Percentiles rank a stretch among this genome's conserved stretches.
Conservation (phyloP, 768 basidiomycete genomes). For the Mycena filopes region DNA sequence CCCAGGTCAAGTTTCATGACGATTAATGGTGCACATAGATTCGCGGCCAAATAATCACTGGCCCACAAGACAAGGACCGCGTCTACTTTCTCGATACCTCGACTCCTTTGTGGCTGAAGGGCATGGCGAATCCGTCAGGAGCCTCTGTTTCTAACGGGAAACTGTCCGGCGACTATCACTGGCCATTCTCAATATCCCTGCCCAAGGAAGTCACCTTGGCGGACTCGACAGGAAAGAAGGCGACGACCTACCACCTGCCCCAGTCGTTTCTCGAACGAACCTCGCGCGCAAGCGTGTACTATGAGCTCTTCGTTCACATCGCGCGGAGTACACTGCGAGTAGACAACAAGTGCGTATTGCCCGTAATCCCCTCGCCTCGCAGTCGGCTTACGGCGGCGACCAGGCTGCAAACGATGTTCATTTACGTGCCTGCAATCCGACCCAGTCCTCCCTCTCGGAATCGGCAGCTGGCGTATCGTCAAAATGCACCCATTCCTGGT, state of each 20-base stretch:
- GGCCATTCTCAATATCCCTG: constrained; percentile 53
- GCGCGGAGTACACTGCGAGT: constrained; percentile 50
- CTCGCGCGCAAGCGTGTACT: constrained; percentile 46
- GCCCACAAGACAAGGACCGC: constrained; percentile 9
- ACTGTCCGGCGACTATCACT: constrained; percentile 47
- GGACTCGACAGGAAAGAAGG: constrained; percentile 16
- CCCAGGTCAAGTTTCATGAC: no score
- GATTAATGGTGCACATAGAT: constrained; percentile 18
- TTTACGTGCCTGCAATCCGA: constrained; percentile 46
- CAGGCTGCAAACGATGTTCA: constrained; percentile 40
- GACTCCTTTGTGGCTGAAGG: constrained; percentile 32
- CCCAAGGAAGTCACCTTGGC: constrained; percentile 44
- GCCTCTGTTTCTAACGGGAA: constrained; percentile 38
- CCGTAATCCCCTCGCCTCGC: background rate
- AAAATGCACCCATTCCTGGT: constrained; percentile 41
- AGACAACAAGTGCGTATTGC: constrained; percentile 49
- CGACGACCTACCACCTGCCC: constrained; percentile 40
- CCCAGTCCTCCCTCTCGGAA: constrained; percentile 45
- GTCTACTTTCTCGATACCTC: constrained; percentile 25
- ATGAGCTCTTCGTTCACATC: constrained; percentile 50
- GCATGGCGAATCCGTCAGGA: constrained; percentile 14
- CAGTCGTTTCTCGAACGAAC: constrained; percentile 50
- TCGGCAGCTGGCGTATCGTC: constrained; percentile 48
- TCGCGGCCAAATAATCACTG: constrained; percentile 27
- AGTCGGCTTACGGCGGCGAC: background rate